Evolutionary conservation across 1,284 basidiomycete species (phyloP).

Genomic region (Cryptococcus sp.): DNA sequence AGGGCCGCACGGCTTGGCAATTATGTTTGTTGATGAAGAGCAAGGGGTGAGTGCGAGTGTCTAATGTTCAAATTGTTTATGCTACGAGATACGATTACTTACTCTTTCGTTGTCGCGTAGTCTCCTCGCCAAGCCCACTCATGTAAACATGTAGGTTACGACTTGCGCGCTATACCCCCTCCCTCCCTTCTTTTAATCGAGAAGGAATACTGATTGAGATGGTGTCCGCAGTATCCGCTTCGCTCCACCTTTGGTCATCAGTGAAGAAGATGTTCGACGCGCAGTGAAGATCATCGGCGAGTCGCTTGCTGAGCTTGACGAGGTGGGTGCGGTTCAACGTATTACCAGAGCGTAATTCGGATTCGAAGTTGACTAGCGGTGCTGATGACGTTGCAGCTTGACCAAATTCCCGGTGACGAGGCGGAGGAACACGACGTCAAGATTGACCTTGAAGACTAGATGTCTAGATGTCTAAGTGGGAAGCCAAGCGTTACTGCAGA

Average conservation of each 20-base stretch:
- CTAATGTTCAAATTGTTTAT: too few relatives aligned
- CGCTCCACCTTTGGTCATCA: conserved; percentile 91
- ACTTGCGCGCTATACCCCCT: background rate
- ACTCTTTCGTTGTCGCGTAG: conserved; percentile 13
- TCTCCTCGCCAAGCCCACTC: conserved; percentile 83
- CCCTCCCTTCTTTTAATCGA: background rate
- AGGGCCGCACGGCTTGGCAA: conserved; percentile 89
- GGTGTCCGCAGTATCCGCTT: conserved; percentile 75
- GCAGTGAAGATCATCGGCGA: conserved; percentile 76
- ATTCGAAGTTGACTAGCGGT: background rate
- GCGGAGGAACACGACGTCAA: conserved; percentile 42
- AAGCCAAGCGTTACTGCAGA: too few relatives aligned
- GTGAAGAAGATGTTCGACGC: conserved; percentile 75
- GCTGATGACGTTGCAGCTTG: conserved; percentile 56
- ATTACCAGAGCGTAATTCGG: too few relatives aligned
- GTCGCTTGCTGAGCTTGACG: conserved; percentile 78
- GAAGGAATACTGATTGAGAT: background rate
- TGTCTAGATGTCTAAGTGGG: background rate
- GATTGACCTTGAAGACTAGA: conserved; percentile 40
- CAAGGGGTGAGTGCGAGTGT: conserved; percentile 63
- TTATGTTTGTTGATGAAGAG: conserved; percentile 90
- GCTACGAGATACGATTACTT: too few relatives aligned
- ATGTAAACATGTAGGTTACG: conserved; percentile 77
- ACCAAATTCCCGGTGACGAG: conserved; percentile 69
- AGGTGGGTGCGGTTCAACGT: conserved; percentile 55